Percentiles rank a stretch among this genome's conserved stretches.
These are phyloP conservation scores for Boletus albobrunnescens DNA, from an alignment of 1,284 basidiomycete species.

Conservation along the genomic window DNA sequence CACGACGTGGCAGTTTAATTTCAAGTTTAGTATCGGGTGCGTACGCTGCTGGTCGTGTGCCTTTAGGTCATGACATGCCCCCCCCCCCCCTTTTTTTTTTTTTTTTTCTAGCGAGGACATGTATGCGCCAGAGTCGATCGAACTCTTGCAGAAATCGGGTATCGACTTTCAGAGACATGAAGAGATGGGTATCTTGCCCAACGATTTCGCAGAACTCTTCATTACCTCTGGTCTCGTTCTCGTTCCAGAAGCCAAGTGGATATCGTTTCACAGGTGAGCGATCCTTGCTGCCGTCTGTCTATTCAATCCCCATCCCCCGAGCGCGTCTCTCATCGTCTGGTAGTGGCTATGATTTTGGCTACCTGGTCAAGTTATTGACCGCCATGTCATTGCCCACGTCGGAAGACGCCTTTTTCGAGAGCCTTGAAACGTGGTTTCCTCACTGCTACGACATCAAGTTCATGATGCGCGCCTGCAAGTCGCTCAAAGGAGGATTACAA, in stretches of 20 bases:
- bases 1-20: conserved; percentile 99
- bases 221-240: conserved; percentile 95
- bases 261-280: conserved; percentile 92
- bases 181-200: conserved; percentile 87
- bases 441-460: conserved; percentile 98
- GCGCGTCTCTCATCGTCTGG: conserved; percentile 8
- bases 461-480: conserved; percentile 87
- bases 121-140: conserved; percentile 96
- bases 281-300: conserved; percentile 4
- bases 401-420: conserved; percentile 89
- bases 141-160: conserved; percentile 90
- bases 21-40: conserved; percentile 87
- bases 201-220: conserved; percentile 95
- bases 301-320: background rate
- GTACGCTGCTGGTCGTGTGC: conserved; percentile 25
- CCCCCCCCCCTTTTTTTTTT: too few relatives aligned
- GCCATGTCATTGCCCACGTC: conserved; percentile 82
- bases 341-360: conserved; percentile 99
- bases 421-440: conserved; percentile 92
- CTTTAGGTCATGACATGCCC: background rate
- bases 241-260: conserved; percentile 90
- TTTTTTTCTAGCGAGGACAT: conserved; percentile 58
- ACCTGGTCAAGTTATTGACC: conserved; percentile 94
- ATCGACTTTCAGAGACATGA: conserved; percentile 94
- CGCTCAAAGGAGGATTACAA: conserved; percentile 89